Base-by-base conservation (phyloP, 805 yeast species). In the Lipomyces anomalus region DNA sequence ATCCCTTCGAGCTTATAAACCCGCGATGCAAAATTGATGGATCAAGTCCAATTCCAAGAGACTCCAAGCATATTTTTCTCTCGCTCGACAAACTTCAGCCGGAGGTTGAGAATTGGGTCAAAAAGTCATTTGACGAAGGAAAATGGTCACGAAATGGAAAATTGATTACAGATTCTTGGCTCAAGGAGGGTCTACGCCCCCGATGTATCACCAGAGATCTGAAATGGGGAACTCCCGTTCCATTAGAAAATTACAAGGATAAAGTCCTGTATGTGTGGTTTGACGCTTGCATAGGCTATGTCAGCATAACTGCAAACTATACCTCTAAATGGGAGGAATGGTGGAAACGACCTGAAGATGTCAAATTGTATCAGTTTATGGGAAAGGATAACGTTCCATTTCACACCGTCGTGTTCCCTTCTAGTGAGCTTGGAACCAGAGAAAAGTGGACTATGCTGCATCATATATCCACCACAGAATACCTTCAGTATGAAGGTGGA, bases 341-440 rank as follows among this genome's bases (percentile, higher is more conserved):
- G 98, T 92, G 99, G 99, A 79, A 78, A 59, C 73, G 84, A 61
- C 95, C 95, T n/a, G 87, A 88, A 43, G 65, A 88, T 52, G 96
- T 92, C 53, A 69, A 84, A 55, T 72, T 92, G 56, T 87, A 85
- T 66, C 99, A 92, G 72, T 92, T 92, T 67, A 92, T 92, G 99
- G 99, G 99, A 68, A 92, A 92, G 67, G 99, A 92, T 68, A 92
- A 92, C 63, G 97, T 89, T 60, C 97, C 97, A 26, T 92, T 92
- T 86, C 99, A 92, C 65, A 84, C 96, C 1, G 98, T 92, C 46
- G 95, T 92, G 46, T 92, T 90, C 87, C 99, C 99, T 49, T 81
- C 94, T 35, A 70, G 95, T 22, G 83, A 81, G 67, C 69, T 92
- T 37, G 99, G 97, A 65, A 89, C 98, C 16, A 68, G 74, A 17